Base-by-base conservation (phyloP, 129 eudicot genomes). In the Lactuca saligna region DNA sequence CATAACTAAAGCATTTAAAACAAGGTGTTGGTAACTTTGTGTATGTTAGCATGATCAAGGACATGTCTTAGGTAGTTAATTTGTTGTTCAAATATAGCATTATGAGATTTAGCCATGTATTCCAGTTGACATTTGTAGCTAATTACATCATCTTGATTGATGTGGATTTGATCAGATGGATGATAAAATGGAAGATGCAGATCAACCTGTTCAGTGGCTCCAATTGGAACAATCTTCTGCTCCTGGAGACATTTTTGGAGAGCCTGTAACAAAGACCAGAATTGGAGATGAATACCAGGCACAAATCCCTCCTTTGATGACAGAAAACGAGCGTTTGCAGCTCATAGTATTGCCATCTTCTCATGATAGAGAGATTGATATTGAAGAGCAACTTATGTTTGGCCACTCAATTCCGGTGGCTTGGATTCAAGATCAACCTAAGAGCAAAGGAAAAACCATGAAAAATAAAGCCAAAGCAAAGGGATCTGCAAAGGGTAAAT, bases 241-340 rank as follows among this genome's bases (percentile, higher is more conserved):
- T 57, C 20, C 54, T 46, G 32, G 58, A 63, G 77, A 57, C 39
- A 48, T 44, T 15, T 63, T 75, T n/a, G 79, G 69, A 39, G 80
- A 69, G 32, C 84, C 60, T 10, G 20, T 32, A 59, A 20, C 49
- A 16, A 49, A 5, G 50, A 78, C 82, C 57, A 79, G 85, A 68
- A 72, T 81, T 67, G 85, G 85, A 49, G 76, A 72, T 12, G 61
- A 77, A 31, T 81, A 77, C 67, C 85, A 81, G 59, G 85, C 62
- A 48, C 63, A 77, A 62, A 54, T 81, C 77, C 85, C 85, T 44
- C 50, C 74, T 6, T 44, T 68, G 46, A 42, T 61, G 71, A 72
- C 46, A 25, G 57, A 56, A 25, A 10, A 70, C 15, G 79, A 80
- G 48, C 41, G 8, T 69, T 32, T 66, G 55, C 63, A 63, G 15